Base-by-base conservation (phyloP, 441 rosid species). In the Eruca vesicaria region DNA sequence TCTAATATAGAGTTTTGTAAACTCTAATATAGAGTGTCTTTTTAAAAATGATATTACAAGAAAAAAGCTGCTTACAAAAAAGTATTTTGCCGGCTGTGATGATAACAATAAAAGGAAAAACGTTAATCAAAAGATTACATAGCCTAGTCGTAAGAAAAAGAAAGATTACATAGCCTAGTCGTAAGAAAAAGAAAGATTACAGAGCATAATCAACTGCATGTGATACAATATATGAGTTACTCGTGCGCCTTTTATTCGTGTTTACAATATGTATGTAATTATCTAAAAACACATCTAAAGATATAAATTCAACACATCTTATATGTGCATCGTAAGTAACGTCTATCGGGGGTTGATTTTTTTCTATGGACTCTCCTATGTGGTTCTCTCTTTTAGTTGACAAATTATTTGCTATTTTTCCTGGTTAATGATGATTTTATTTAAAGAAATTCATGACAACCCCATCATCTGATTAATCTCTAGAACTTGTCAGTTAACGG, bases 401-500 rank as follows among this genome's bases (percentile, higher is more conserved):
- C 59, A 57, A 10, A 41, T 50, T 12, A 1, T 20, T 15, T 50
- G 23, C 57, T 52, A 19, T 45, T 8, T 52, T 52, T 52, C 57
- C 26, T 18, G 26, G 58, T 56, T 50, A 63, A 63, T 10, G 41
- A 63, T 19, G n/a, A n/a, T n/a, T 41, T 15, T 63, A 15, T 69
- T 29, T 29, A 29, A 31, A 15, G 6, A 52, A 19, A 2, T 2
- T 29, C 7, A 19, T 58, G 75, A 56, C 29, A 56, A 76, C 71
- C 56, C 16, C 26, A 58, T 23, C 7, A 36, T 8, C 38, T 26
- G 56, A 43, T 65, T 70, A 63, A 76, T 50, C 31, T 33, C 18
- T 16, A 21, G 10, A 64, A 18, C 9, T 14, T 65, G 68, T 58
- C 68, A 71, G 72, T 26, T 45, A 64, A 76, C 75, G 45, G 9